Percentiles rank a stretch among this genome's conserved stretches.
Conservation (phyloP, 768 basidiomycete genomes). For the Rhodotorula taiwanensis region DNA sequence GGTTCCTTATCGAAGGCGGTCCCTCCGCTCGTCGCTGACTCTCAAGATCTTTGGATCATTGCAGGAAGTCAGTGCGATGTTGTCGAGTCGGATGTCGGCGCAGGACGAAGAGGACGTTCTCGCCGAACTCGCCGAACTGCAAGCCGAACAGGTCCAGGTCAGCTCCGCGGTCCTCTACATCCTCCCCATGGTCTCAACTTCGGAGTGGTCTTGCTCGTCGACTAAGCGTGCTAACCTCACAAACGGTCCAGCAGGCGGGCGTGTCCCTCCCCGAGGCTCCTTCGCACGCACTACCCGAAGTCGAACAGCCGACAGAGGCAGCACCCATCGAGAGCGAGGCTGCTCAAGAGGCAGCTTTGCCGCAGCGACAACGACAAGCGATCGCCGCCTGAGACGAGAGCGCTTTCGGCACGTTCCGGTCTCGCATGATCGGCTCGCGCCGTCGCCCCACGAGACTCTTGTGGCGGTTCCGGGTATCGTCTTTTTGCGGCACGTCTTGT, state of each 20-base stretch:
- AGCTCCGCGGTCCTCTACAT: too few species aligned
- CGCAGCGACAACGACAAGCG: neutral
- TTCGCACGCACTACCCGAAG: constrained; percentile 1
- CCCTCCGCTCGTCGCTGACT: neutral
- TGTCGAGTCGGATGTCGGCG: constrained; percentile 68
- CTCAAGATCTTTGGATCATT: neutral
- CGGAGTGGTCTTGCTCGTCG: too few species aligned
- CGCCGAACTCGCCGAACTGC: constrained; percentile 64
- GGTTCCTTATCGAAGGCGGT: neutral
- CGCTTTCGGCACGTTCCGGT: too few species aligned
- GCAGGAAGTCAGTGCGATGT: constrained; percentile 88
- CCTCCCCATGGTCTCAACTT: too few species aligned
- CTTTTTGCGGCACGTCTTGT: too few species aligned
- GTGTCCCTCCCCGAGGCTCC: constrained; percentile 17
- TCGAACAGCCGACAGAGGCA: constrained; percentile 3
- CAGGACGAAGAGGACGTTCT: constrained; percentile 95
- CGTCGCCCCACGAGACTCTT: too few species aligned
- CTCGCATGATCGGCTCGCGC: too few species aligned
- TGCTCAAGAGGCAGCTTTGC: neutral
- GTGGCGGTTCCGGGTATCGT: too few species aligned
- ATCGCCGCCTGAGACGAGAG: neutral
- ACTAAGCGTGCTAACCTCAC: too few species aligned
- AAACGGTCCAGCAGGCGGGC: too few species aligned
- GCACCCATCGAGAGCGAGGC: neutral
- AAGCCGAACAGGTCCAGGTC: constrained; percentile 55